Evolutionary conservation across 106 monocot genomes (phyloP), one percentile per base, ranked within the genome.

Genomic region (Hemerocallis citrina): DNA sequence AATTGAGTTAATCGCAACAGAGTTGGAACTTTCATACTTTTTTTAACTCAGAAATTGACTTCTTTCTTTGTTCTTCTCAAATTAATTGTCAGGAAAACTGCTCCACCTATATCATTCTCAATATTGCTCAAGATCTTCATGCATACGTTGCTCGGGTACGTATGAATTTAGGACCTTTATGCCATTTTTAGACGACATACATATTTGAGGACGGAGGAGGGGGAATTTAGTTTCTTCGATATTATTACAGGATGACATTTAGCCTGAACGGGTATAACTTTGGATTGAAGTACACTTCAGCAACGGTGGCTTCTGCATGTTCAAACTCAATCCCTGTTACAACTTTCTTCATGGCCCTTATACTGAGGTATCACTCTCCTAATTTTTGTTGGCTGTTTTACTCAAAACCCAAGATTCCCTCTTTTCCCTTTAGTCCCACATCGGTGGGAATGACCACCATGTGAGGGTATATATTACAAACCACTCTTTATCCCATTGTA

Each of bases 71-170:
- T n/a, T n/a, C n/a, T n/a, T n/a, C n/a, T n/a, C n/a, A n/a, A n/a
- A n/a, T n/a, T n/a, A n/a, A n/a, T n/a, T n/a, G 10, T 19, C 36
- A 86, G 86, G 69, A 82, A 65, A 66, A 83, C 22, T 11, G 63
- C 73, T 43, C 64, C 82, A 38, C 51, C 67, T 17, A 20, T 77
- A 30, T 63, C 81, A 49, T 38, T 67, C 21, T n/a, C 22, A 20
- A 19, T 70, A 1, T 47, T 75, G 14, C 16, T 72, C 34, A 89
- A 84, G 77, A 50, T 81, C 33, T 84, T 81, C 66, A 48, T 84
- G 68, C 77, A 69, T 57, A 57, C 75, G 7, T 33, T 80, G 4
- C 20, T 74, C 1, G 84, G 83, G 84, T n/a, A n/a, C n/a, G 84
- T 88, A 83, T 10, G 69, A 57, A 14, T 51, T 19, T 32, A n/a